Percentiles rank a stretch among this genome's conserved stretches.
phyloP scores from a whole-genome alignment of 495 filamentous ascomycete genomes.

The Aspergillus asperescens region DNA sequence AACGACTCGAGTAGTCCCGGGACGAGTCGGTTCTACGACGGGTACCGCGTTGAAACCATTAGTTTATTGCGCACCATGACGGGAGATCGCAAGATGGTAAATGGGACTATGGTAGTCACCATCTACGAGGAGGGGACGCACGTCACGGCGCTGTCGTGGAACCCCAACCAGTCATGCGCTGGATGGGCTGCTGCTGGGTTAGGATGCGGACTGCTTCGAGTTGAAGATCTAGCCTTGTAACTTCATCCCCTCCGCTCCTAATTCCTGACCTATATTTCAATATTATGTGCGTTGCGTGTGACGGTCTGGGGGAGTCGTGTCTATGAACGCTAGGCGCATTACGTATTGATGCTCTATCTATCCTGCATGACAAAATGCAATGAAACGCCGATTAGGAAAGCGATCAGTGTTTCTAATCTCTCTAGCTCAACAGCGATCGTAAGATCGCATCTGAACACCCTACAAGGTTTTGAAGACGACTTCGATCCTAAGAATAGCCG shows the following conservation, averaged over 20 bases:
- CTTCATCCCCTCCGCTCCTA: not conserved
- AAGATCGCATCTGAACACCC: not conserved
- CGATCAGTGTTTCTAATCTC: not conserved
- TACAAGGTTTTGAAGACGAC: not conserved
- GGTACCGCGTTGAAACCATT: slow-evolving; percentile 47
- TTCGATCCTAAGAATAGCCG: not conserved
- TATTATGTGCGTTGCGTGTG: not conserved
- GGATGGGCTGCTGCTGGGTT: slow-evolving; percentile 61
- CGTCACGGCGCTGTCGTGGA: slow-evolving; percentile 58
- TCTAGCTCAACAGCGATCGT: not conserved
- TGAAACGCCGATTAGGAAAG: not conserved
- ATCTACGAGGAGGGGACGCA: slow-evolving; percentile 56
- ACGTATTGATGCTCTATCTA: slow-evolving; percentile 7
- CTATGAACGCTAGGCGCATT: not conserved
- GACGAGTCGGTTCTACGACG: slow-evolving; percentile 54
- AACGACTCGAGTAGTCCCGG: slow-evolving; percentile 30
- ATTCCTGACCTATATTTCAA: not conserved
- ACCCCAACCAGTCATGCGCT: slow-evolving; percentile 55
- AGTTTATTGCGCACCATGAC: slow-evolving; percentile 30
- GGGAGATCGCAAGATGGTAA: slow-evolving; percentile 29
- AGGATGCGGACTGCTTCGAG: slow-evolving; percentile 58
- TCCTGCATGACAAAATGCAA: not conserved
- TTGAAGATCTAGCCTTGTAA: slow-evolving; percentile 60
- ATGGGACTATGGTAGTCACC: slow-evolving; percentile 40
- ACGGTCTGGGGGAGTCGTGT: not conserved